Percentiles rank a stretch among this genome's conserved stretches.
phyloP scores from a whole-genome alignment of 176 grass and related monocot genomes.

The Rhynchospora pubera region DNA sequence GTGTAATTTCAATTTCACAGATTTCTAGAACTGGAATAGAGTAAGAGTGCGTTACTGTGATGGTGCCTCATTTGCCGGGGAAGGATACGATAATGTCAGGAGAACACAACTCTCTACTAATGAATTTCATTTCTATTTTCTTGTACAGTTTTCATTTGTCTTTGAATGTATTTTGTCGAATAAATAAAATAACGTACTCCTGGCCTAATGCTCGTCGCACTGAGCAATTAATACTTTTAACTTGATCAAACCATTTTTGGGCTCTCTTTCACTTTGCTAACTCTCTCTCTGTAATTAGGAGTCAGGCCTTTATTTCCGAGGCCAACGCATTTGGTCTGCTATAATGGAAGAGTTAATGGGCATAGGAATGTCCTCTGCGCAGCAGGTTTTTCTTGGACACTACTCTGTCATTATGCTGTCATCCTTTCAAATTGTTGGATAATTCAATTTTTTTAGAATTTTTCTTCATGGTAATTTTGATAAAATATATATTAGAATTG shows the following conservation, averaged over 20 bases:
- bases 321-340: conserved; percentile 62
- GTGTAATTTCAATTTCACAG: conserved; percentile 26
- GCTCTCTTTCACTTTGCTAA: neutral
- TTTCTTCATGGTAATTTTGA: too few species aligned
- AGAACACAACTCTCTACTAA: neutral
- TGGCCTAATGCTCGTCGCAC: too few species aligned
- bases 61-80: conserved; percentile 72
- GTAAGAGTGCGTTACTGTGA: conserved; percentile 87
- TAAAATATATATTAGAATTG: too few species aligned
- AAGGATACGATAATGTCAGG: conserved; percentile 34
- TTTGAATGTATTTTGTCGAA: neutral
- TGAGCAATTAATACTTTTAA: too few species aligned
- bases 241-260: too few species aligned
- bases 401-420: neutral
- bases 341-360: conserved; percentile 69
- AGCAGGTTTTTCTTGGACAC: conserved; percentile 34
- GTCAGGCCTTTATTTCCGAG: conserved; percentile 63
- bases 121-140: too few species aligned
- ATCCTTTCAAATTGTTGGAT: neutral
- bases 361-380: conserved; percentile 64
- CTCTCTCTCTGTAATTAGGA: conserved; percentile 30
- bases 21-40: conserved; percentile 96
- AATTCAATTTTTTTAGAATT: too few species aligned
- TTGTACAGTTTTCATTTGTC: neutral
- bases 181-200: too few species aligned